Evolutionary conservation across 164 flowering plant species (phyloP), one percentile per base, ranked within the genome.

Genomic region (Annona cherimola): DNA sequence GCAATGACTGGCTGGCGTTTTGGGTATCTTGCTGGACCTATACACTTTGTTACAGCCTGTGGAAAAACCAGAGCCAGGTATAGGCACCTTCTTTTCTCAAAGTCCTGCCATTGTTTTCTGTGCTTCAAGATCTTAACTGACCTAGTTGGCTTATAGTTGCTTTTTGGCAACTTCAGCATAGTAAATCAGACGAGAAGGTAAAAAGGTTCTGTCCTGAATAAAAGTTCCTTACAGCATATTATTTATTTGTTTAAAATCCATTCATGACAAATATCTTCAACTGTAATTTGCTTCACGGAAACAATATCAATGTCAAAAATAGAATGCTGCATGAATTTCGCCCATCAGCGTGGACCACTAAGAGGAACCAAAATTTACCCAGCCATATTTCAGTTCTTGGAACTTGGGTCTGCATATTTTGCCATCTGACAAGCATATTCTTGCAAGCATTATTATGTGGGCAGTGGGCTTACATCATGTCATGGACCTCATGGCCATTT

Each of bases 1-100:
- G 97, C 99, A 70, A 95, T 95, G 99, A 93, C 96, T 75, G 99
- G 98, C 66, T 95, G 98, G 99, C 84, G 98, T 72, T 96, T 95
- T 77, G 99, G 99, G 75, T 95, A 95, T 82, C 44, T 93, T 81
- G 98, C 98, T 76, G 99, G 91, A 73, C 97, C 98, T 20, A 89
- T 85, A 74, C 96, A 93, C 81, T 90, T 95, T 78, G 83, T 95
- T 75, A 66, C 91, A 19, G 98, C 98, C 20, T 93, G 96, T 74
- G 83, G 80, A 55, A 95, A 93, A 82, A 82, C 68, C 99, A 93
- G 79, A 93, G 98, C 78, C 99, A 95, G 97, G 99, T 93, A 84
- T 50, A 39, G 57, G 14, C 14, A 2, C 14, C 60, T 20, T 20
- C 26, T 39, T 55, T 63, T 67, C 65, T 60, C 46, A 70, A 40